A percentile compares a stretch with the other conserved stretches of the same genome.
Evolutionary conservation across 495 filamentous ascomycete species (phyloP).

Genomic region (Neurospora sp.): DNA sequence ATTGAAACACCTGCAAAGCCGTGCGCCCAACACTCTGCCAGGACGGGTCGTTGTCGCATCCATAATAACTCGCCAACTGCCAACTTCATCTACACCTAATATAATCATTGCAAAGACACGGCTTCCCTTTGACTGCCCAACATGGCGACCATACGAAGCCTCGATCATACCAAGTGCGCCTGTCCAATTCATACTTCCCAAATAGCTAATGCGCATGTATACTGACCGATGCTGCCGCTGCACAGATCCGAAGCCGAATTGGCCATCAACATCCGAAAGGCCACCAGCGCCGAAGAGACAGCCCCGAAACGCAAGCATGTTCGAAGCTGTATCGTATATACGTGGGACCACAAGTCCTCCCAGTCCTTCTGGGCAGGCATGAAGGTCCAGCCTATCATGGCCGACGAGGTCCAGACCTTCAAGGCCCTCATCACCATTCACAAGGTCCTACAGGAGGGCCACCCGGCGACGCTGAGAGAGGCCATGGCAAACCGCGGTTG

Average conservation of each 20-base stretch:
- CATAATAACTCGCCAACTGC: neutral
- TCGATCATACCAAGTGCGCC: constrained; percentile 39
- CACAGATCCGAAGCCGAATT: constrained; percentile 84
- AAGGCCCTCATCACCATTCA: constrained; percentile 88
- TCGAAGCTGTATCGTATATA: constrained; percentile 94
- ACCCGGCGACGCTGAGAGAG: constrained; percentile 76
- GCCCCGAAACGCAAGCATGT: constrained; percentile 99
- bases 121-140: constrained; percentile 10
- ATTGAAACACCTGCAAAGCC: neutral
- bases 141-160: constrained; percentile 37
- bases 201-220: neutral
- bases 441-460: constrained; percentile 94
- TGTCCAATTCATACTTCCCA: neutral
- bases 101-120: neutral
- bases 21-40: neutral
- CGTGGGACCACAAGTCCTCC: constrained; percentile 98
- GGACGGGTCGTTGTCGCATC: neutral
- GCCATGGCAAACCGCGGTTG: constrained; percentile 81
- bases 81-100: neutral
- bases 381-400: constrained; percentile 98
- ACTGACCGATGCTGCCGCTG: constrained; percentile 14
- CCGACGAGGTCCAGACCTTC: constrained; percentile 92
- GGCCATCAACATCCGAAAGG: constrained; percentile 91
- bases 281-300: constrained; percentile 89
- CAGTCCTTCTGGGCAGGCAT: constrained; percentile 94